A percentile compares a stretch with the other conserved stretches of the same genome.
Evolutionary conservation across 352 stramenopile genomes (phyloP).

Genomic region (Phytophthora brassicae): DNA sequence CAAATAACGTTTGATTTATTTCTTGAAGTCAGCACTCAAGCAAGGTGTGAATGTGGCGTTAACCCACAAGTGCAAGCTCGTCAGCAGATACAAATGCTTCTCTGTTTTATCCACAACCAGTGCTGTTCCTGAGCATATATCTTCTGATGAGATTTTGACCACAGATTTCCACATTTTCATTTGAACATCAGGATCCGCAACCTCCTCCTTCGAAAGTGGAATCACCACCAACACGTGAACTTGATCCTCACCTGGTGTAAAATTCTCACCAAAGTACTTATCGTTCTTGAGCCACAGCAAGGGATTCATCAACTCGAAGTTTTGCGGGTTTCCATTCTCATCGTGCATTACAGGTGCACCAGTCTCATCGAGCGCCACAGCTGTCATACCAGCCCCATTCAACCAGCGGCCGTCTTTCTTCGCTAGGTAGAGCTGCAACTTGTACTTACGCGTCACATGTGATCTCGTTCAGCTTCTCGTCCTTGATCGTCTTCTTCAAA

Average conservation of each 20-base stretch:
- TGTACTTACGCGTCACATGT: too few relatives aligned
- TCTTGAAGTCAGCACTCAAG: conserved; percentile 35
- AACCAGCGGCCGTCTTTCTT: too few relatives aligned
- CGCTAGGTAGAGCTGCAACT: too few relatives aligned
- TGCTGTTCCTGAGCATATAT: conserved; percentile 28
- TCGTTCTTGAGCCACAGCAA: not conserved
- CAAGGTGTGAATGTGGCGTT: conserved; percentile 20
- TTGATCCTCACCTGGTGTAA: not conserved
- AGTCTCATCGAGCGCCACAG: too few relatives aligned
- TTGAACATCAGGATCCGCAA: conserved; percentile 24
- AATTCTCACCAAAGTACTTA: not conserved
- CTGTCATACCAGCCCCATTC: too few relatives aligned
- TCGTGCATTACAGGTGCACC: too few relatives aligned
- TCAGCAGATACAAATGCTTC: conserved; percentile 36
- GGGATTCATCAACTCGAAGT: not conserved
- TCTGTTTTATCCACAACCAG: conserved; percentile 36
- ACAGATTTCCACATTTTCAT: conserved; percentile 37
- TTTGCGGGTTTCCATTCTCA: not conserved
- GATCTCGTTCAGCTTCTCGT: too few relatives aligned
- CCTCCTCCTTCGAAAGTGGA: not conserved
- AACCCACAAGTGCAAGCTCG: conserved; percentile 37
- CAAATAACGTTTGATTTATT: conserved; percentile 31
- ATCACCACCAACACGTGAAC: not conserved
- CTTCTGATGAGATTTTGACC: conserved; percentile 29
- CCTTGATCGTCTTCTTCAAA: too few relatives aligned